A percentile compares a stretch with the other conserved stretches of the same genome.
phyloP scores from a whole-genome alignment of 2,329 filamentous ascomycete species.

The Microdochium nivale region DNA sequence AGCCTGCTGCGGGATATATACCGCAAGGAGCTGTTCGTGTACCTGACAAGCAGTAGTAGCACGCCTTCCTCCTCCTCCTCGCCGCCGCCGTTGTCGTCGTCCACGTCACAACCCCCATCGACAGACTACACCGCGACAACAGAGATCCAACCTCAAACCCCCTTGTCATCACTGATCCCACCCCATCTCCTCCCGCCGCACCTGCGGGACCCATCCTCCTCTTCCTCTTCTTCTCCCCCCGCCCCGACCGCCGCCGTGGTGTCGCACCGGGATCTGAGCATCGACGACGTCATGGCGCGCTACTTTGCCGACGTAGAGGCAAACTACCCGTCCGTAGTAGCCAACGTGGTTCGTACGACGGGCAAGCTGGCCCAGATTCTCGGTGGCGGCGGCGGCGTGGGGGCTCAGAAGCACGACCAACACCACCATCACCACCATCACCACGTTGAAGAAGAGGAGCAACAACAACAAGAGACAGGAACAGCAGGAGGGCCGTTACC shows the following conservation, averaged over 20 bases:
- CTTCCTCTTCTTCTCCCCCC: no score
- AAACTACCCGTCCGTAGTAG: slow-evolving; percentile 83
- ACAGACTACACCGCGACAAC: neutral
- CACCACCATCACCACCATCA: neutral
- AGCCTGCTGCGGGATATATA: slow-evolving; percentile 82
- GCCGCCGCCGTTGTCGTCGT: slow-evolving; percentile 30
- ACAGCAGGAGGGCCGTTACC: neutral
- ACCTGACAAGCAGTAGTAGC: slow-evolving; percentile 41
- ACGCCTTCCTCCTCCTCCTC: no score
- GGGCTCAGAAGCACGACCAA: neutral
- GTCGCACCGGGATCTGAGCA: slow-evolving; percentile 70
- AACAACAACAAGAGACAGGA: slow-evolving; percentile 3
- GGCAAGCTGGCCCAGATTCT: slow-evolving; percentile 59
- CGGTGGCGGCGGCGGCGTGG: slow-evolving; percentile 7
- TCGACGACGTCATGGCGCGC: slow-evolving; percentile 81
- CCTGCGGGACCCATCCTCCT: slow-evolving; percentile 24
- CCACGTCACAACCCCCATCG: neutral
- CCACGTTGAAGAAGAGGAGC: slow-evolving; percentile 13
- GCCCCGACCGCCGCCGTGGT: slow-evolving; percentile 32
- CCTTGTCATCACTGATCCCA: neutral
- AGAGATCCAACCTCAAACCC: neutral
- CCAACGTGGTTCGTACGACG: slow-evolving; percentile 91
- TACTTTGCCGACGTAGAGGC: slow-evolving; percentile 84
- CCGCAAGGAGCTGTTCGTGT: slow-evolving; percentile 67
- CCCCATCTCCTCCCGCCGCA: neutral